Conservation (phyloP, 768 basidiomycete genomes). For the Pleurotus giganteus region DNA sequence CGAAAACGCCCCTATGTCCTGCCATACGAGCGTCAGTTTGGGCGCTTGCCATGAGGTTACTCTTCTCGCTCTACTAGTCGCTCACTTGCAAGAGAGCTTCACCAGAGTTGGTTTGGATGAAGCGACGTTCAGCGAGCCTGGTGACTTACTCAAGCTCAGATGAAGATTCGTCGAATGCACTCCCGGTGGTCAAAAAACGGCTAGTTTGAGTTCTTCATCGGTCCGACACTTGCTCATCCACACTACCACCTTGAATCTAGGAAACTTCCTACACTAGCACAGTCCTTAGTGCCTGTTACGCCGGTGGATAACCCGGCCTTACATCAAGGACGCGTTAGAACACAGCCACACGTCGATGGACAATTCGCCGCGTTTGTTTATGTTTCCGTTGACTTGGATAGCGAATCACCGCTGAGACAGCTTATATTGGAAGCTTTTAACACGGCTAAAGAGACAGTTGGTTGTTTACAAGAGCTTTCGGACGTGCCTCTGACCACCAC, state of each 20-base stretch:
- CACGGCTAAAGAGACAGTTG: slow-evolving; percentile 42
- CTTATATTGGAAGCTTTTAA: slow-evolving; percentile 44
- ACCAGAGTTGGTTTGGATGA: not conserved
- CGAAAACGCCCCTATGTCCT: too few species aligned
- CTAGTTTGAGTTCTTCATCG: not conserved
- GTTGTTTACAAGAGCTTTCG: slow-evolving; percentile 43
- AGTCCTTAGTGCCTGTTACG: slow-evolving; percentile 39
- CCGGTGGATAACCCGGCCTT: slow-evolving; percentile 73
- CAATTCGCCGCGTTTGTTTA: slow-evolving; percentile 84
- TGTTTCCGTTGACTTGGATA: slow-evolving; percentile 53
- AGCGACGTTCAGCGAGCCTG: not conserved
- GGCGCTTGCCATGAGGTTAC: too few species aligned
- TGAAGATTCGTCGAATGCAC: not conserved
- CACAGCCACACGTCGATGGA: slow-evolving; percentile 79
- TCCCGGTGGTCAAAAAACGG: not conserved
- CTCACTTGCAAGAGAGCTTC: too few species aligned
- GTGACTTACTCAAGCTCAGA: not conserved
- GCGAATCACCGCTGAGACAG: slow-evolving; percentile 39
- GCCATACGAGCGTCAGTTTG: too few species aligned
- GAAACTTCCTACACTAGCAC: slow-evolving; percentile 61
- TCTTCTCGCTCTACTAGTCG: too few species aligned
- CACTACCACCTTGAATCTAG: slow-evolving; percentile 27
- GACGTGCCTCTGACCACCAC: slow-evolving; percentile 18
- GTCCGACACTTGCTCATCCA: not conserved
- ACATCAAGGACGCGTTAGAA: slow-evolving; percentile 82